Evolutionary conservation across 1,284 basidiomycete genomes (phyloP), one percentile per base, ranked within the genome.

Genomic region (Termitomyces sp.): DNA sequence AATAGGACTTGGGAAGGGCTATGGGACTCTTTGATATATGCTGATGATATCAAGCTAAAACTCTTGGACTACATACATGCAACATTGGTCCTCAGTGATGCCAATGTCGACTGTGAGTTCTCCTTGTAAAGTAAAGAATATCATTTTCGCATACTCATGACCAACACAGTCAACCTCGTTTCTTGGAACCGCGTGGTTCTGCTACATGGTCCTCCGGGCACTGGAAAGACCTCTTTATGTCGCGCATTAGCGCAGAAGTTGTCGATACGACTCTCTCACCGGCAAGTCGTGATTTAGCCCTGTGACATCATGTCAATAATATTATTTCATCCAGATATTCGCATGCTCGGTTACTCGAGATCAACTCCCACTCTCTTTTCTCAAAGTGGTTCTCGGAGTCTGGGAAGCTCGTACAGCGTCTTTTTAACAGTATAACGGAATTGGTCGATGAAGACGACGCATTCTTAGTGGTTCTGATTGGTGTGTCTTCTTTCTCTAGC

Each of bases 301-400:
- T 26, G 37, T 10, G 18, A 8, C 18, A 21, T n/a, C 35, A 41
- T 5, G 9, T 14, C 31, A 38, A 39, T 28, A 21, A 34, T 14
- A 24, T 19, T 46, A 37, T 40, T 24, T 44, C 31, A 49, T 51
- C 39, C 14, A 94, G 93, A 47, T 99, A 97, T 66, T 75, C 87
- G 0, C 79, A 89, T 66, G 84, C 92, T 26, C 87, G 91, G 52
- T 75, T 99, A 3, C 82, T 99, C 43, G 97, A 99, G 68, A 97
- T 99, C 68, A 99, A 99, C 65, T 94, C 94, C 0, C 94, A 97
- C 71, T 97, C 93, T 0, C 76, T 97, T 5, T 97, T 97, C 67
- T 94, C 91, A 6, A 89, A 93, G 59, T 97, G 94, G 94, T 99
- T 99, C 72, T 97, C 93, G 1, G 97, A 99, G 66, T 96, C 93